A percentile compares a stretch with the other conserved stretches of the same genome.
Conservation (phyloP, 164 flowering plant species). For the Stephania yunnanensis region DNA sequence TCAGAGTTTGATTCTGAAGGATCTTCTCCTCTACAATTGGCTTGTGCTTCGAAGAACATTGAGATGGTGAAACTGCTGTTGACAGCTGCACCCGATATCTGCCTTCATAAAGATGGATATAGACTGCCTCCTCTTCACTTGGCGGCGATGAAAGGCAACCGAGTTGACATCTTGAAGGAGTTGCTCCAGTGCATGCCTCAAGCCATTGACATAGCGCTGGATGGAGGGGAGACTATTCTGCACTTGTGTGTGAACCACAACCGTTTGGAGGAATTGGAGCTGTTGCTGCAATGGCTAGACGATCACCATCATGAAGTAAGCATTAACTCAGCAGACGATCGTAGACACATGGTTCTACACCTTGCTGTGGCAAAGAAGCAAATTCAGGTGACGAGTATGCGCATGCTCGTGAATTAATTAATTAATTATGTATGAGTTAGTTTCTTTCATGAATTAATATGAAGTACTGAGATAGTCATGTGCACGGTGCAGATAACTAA, state of each 20-base stretch:
- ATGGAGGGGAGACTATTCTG: conserved; percentile 22
- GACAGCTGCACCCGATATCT: conserved; percentile 5
- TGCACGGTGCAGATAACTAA: conserved; percentile 5
- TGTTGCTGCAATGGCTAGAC: neutral
- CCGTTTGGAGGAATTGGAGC: conserved; percentile 1
- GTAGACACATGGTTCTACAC: conserved; percentile 6
- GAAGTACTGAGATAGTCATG: too few species aligned
- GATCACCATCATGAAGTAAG: neutral
- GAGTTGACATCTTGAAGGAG: conserved; percentile 19
- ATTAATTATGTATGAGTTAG: too few species aligned
- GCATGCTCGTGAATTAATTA: neutral
- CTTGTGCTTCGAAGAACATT: neutral
- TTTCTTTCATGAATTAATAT: neutral
- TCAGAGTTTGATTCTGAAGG: neutral
- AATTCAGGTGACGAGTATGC: neutral
- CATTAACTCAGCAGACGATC: conserved; percentile 2
- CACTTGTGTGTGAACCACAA: conserved; percentile 17
- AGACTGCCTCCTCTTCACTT: conserved; percentile 29
- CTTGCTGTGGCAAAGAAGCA: conserved; percentile 8
- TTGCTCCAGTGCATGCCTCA: conserved; percentile 12
- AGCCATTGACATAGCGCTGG: conserved; percentile 3
- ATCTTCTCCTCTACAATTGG: neutral
- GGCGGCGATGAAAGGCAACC: conserved; percentile 24
- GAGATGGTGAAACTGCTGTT: conserved; percentile 5
- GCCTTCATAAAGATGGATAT: conserved; percentile 10